Evolutionary conservation across 129 eudicot species (phyloP).

Genomic region (Chrysanthemum makinoi): DNA sequence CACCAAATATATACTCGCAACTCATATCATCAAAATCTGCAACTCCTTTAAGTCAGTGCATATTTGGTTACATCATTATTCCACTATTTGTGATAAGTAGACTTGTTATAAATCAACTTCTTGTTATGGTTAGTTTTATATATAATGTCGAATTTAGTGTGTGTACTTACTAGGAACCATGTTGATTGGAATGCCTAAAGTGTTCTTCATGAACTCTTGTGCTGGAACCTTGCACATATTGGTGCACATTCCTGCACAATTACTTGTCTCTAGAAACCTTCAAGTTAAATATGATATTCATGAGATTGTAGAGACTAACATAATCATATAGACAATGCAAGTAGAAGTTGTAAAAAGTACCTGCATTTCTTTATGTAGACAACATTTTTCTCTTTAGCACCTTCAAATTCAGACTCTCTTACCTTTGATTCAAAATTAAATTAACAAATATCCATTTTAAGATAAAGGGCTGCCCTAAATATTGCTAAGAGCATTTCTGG

Average conservation of each 20-base stretch:
- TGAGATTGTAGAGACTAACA: too few relatives aligned
- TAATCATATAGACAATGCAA: too few relatives aligned
- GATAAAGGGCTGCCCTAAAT: too few relatives aligned
- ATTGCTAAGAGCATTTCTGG: too few relatives aligned
- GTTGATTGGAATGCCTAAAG: constrained; percentile 60
- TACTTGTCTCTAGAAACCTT: constrained; percentile 67
- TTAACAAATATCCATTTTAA: background rate
- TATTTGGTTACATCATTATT: background rate
- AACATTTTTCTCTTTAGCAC: constrained; percentile 63
- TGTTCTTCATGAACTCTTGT: constrained; percentile 63
- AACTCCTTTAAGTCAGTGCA: constrained; percentile 1
- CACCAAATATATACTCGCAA: constrained; percentile 76
- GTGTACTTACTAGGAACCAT: constrained; percentile 80
- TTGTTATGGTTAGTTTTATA: too few relatives aligned
- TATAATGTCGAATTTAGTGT: background rate
- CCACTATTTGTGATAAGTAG: background rate
- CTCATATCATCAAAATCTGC: constrained; percentile 94
- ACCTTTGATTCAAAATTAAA: constrained; percentile 41
- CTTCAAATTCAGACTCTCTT: constrained; percentile 65
- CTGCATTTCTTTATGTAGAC: constrained; percentile 77
- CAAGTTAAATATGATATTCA: too few relatives aligned
- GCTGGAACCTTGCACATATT: constrained; percentile 80
- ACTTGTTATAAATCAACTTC: background rate
- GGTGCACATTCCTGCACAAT: constrained; percentile 84
- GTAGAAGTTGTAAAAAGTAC: too few relatives aligned